Conservation (phyloP, 345 rosid genomes). For the Iberis pinnata region DNA sequence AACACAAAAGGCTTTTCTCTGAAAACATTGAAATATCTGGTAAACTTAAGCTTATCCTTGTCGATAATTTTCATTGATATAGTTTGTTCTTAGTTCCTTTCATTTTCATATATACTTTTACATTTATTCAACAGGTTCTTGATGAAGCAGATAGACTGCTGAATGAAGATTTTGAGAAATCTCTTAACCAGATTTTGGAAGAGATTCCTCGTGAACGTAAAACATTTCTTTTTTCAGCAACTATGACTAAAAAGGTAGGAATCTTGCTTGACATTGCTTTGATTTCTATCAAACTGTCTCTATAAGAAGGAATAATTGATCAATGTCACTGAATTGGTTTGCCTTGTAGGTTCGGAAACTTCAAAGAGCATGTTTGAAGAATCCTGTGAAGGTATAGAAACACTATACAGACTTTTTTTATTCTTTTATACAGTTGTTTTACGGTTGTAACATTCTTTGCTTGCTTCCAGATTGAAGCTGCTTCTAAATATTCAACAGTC, state of each 20-base stretch:
- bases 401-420: background rate
- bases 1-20: constrained; percentile 91
- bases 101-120: background rate
- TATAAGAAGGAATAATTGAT: constrained; percentile 12
- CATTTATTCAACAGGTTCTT: constrained; percentile 48
- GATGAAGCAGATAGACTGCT: constrained; percentile 96
- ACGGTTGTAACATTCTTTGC: constrained; percentile 5
- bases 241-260: constrained; percentile 89
- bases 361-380: constrained; percentile 81
- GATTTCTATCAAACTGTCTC: background rate
- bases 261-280: background rate
- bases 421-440: constrained; percentile 2
- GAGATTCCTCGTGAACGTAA: constrained; percentile 60
- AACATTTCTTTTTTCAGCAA: constrained; percentile 92
- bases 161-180: constrained; percentile 91
- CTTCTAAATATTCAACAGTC: constrained; percentile 86
- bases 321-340: constrained; percentile 13
- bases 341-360: constrained; percentile 70
- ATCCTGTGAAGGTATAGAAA: constrained; percentile 79
- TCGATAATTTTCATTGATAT: background rate
- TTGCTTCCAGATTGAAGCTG: constrained; percentile 72
- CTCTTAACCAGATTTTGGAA: constrained; percentile 68
- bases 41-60: constrained; percentile 25
- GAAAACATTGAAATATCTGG: constrained; percentile 70
- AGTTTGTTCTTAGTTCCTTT: background rate